Evolutionary conservation across 176 grass and related monocot genomes (phyloP).

Genomic region (Triticum monococcum): DNA sequence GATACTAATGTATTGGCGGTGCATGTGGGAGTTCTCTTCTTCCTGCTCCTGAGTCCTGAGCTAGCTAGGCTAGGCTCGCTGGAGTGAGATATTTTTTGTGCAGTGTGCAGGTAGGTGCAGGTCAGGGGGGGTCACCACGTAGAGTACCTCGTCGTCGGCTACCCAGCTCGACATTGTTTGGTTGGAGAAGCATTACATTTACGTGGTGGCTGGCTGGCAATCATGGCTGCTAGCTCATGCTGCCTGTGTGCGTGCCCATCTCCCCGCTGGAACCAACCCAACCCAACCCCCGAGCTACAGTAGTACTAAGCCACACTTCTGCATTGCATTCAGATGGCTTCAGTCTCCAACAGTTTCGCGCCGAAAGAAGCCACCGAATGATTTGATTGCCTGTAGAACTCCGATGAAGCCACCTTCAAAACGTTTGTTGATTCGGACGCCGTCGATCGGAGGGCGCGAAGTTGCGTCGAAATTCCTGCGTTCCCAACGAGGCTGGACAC

Average conservation of each 20-base stretch:
- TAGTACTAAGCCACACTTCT: not conserved
- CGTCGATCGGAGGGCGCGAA: not conserved
- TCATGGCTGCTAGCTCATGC: slow-evolving; percentile 44
- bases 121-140: not conserved
- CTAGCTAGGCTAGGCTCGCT: no score
- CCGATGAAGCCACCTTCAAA: no score
- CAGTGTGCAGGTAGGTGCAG: slow-evolving; percentile 8
- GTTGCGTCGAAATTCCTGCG: not conserved
- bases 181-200: slow-evolving; percentile 39
- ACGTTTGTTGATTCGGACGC: no score
- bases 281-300: not conserved
- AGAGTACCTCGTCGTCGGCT: not conserved
- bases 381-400: no score
- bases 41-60: not conserved
- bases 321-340: not conserved
- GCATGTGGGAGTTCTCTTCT: slow-evolving; percentile 15
- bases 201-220: not conserved
- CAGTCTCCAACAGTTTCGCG: no score
- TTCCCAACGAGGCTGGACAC: not conserved
- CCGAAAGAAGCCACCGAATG: not conserved
- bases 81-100: not conserved
- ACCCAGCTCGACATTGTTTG: slow-evolving; percentile 23
- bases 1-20: not conserved
- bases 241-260: not conserved
- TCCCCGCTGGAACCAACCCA: slow-evolving; percentile 30